phyloP scores from a whole-genome alignment of 441 rosid genomes.

The Isatis lusitanica region DNA sequence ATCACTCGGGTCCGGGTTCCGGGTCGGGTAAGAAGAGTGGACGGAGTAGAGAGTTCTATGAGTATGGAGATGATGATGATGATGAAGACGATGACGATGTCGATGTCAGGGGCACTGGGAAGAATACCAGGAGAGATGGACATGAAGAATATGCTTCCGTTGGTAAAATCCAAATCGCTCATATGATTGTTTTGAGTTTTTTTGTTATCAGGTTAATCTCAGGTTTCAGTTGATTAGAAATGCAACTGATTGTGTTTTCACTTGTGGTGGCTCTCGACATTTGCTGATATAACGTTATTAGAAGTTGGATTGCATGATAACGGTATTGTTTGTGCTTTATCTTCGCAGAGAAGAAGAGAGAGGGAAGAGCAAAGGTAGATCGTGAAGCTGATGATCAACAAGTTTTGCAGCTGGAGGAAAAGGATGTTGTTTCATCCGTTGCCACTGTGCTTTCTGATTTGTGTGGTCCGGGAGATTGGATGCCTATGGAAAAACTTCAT shows the following conservation, averaged over 20 bases:
- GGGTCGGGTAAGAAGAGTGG: conserved; percentile 38
- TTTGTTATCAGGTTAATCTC: background rate
- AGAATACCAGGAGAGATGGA: conserved; percentile 69
- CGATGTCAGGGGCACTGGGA: conserved; percentile 37
- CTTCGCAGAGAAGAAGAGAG: conserved; percentile 67
- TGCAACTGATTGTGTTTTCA: conserved; percentile 12
- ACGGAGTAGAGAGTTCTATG: conserved; percentile 59
- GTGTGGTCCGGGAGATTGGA: conserved; percentile 99
- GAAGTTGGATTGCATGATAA: background rate
- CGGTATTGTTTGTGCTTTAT: conserved; percentile 5
- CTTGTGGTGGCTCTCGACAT: background rate
- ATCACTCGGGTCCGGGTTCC: conserved; percentile 38
- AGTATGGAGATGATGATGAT: conserved; percentile 42
- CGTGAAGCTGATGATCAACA: conserved; percentile 92
- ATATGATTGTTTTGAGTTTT: conserved; percentile 1
- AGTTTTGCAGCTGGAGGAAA: conserved; percentile 84
- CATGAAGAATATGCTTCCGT: conserved; percentile 47
- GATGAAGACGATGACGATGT: conserved; percentile 28
- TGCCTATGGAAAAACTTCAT: conserved; percentile 95
- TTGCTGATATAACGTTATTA: background rate
- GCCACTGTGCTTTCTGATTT: conserved; percentile 97
- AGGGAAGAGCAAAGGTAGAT: conserved; percentile 72
- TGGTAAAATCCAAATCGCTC: conserved; percentile 49
- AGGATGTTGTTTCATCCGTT: conserved; percentile 95
- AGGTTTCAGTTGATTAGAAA: background rate